These are phyloP conservation scores for Suhomyces vadensis DNA, from an alignment of 805 yeast genomes.

Conservation along the genomic window DNA sequence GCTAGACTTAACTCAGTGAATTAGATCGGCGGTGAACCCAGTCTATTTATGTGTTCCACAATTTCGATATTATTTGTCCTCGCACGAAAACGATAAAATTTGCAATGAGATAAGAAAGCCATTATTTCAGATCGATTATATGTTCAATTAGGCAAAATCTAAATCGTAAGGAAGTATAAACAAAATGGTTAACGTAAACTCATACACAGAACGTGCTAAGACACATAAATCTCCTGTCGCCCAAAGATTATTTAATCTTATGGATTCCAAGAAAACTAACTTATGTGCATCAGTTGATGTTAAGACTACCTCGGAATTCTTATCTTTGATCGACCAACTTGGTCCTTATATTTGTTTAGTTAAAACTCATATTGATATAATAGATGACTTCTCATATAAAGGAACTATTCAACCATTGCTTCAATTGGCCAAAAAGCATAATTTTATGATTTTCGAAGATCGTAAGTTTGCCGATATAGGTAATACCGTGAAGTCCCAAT, in stretches of 20 bases:
- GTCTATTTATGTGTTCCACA: too few relatives aligned
- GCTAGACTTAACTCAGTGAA: too few relatives aligned
- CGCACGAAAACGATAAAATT: background rate
- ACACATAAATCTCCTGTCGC: constrained; percentile 80
- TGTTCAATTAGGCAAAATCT: too few relatives aligned
- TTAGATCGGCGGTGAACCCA: too few relatives aligned
- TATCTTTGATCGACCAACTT: constrained; percentile 68
- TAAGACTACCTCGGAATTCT: constrained; percentile 71
- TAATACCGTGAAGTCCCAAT: constrained; percentile 92
- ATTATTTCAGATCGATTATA: background rate
- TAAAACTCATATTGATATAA: constrained; percentile 92
- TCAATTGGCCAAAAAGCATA: constrained; percentile 73
- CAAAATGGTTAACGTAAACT: constrained; percentile 22
- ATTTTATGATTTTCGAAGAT: constrained; percentile 92
- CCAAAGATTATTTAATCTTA: constrained; percentile 63
- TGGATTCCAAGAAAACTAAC: constrained; percentile 80
- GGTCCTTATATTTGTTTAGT: constrained; percentile 92
- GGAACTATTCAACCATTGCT: constrained; percentile 75
- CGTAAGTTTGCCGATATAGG: constrained; percentile 99
- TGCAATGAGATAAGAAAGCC: constrained; percentile 1
- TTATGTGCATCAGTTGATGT: constrained; percentile 96
- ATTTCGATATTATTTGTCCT: too few relatives aligned
- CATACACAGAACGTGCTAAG: constrained; percentile 71
- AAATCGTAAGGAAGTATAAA: background rate
- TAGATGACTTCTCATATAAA: constrained; percentile 85